Conservation (phyloP, 1,284 basidiomycete species). For the Leccinum solheimii region DNA sequence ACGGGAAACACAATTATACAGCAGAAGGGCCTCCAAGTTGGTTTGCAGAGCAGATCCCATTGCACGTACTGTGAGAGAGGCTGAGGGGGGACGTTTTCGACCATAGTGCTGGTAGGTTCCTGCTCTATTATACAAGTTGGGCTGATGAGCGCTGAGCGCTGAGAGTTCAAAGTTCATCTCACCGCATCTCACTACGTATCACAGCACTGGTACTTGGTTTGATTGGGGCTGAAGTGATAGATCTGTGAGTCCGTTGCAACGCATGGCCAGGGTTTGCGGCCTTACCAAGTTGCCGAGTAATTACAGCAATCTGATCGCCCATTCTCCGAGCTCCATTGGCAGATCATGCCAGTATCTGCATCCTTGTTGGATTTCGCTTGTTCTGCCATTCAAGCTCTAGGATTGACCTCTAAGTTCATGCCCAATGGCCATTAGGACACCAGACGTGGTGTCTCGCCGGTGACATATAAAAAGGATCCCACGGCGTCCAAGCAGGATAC, state of each 20-base stretch:
- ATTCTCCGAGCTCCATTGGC: neutral
- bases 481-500: too few species aligned
- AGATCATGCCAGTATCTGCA: too few species aligned
- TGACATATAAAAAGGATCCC: neutral
- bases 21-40: neutral
- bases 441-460: neutral
- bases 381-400: too few species aligned
- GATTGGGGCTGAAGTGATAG: neutral
- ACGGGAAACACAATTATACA: neutral
- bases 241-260: neutral
- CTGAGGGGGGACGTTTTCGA: neutral
- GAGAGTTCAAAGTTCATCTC: too few species aligned
- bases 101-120: neutral
- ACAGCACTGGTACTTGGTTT: neutral
- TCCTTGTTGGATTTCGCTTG: too few species aligned
- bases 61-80: too few species aligned
- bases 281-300: neutral
- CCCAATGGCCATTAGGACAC: too few species aligned
- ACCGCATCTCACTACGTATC: too few species aligned
- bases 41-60: too few species aligned
- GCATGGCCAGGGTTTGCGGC: neutral
- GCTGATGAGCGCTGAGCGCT: too few species aligned
- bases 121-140: neutral
- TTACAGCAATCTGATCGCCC: neutral
- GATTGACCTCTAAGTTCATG: too few species aligned